phyloP scores from a whole-genome alignment of 73 alveolate genomes.

The Tetrahymena borealis region DNA sequence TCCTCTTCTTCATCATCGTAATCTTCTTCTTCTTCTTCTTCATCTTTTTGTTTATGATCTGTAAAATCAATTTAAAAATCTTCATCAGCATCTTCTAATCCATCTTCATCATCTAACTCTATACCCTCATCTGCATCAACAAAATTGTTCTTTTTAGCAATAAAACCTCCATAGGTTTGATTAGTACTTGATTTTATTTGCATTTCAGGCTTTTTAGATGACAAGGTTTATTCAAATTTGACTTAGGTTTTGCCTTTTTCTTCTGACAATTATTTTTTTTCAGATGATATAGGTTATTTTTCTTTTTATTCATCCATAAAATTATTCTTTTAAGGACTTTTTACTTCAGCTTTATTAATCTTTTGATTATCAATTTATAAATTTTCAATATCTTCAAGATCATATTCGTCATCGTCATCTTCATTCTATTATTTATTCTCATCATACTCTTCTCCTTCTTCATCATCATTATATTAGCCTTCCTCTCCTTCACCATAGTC shows the following conservation, averaged over 20 bases:
- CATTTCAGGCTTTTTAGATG: neutral
- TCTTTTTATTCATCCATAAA: neutral
- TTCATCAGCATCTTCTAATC: slow-evolving; percentile 20
- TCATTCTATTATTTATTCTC: neutral
- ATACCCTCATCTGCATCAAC: neutral
- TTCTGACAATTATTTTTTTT: neutral
- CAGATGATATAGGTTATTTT: neutral
- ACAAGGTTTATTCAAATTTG: neutral
- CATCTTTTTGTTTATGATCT: neutral
- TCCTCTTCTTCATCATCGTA: neutral
- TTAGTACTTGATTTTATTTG: neutral
- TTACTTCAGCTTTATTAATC: neutral
- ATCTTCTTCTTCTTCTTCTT: neutral
- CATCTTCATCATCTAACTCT: slow-evolving; percentile 18
- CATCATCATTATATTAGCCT: neutral
- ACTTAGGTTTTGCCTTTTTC: neutral
- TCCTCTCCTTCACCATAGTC: neutral
- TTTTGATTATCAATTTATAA: neutral
- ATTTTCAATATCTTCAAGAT: neutral
- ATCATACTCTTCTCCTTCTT: neutral
- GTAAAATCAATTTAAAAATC: neutral
- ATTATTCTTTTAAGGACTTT: neutral
- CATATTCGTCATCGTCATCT: neutral
- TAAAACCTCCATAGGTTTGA: neutral
- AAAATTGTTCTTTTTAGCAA: neutral